These are phyloP conservation scores for Penicillium expansum DNA, from an alignment of 2,329 filamentous ascomycete genomes.

Conservation along the genomic window DNA sequence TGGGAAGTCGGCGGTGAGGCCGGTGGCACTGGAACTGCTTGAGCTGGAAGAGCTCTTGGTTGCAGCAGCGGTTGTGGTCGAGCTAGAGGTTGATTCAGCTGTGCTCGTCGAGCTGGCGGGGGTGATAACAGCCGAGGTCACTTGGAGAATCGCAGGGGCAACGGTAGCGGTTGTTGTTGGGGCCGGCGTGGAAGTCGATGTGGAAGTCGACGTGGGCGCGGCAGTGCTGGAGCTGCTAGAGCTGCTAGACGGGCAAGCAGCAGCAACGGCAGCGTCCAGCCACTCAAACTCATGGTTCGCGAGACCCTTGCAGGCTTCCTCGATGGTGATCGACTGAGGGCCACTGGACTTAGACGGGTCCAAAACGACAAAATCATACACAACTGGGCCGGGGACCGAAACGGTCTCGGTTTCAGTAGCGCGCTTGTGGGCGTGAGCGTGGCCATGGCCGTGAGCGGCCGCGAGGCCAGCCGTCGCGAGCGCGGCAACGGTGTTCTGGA, in stretches of 20 bases:
- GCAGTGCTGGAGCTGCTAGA: constrained; percentile 24
- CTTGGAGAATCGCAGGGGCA: constrained; percentile 51
- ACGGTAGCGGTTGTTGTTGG: constrained; percentile 30
- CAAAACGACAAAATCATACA: constrained; percentile 69
- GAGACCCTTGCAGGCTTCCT: constrained; percentile 70
- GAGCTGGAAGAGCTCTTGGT: constrained; percentile 25
- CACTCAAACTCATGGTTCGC: constrained; percentile 64
- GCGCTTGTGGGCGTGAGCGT: constrained; percentile 45
- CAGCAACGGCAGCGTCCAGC: constrained; percentile 60
- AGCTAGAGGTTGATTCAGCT: constrained; percentile 18
- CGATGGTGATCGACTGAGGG: constrained; percentile 26
- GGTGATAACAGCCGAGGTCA: constrained; percentile 44
- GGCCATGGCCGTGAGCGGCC: constrained; percentile 44
- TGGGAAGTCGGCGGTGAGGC: constrained; percentile 68
- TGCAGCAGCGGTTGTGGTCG: constrained; percentile 20
- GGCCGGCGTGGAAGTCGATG: constrained; percentile 26
- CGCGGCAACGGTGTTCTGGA: constrained; percentile 36
- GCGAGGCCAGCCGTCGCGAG: constrained; percentile 45
- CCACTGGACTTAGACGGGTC: constrained; percentile 49
- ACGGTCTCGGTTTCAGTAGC: constrained; percentile 48
- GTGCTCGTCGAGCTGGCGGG: constrained; percentile 25
- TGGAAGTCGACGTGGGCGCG: constrained; percentile 35
- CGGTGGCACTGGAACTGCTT: constrained; percentile 42
- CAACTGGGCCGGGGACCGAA: constrained; percentile 59
- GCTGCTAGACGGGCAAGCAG: constrained; percentile 45